Conservation (phyloP, 2,329 filamentous ascomycete genomes). For the Venturia nashicola region DNA sequence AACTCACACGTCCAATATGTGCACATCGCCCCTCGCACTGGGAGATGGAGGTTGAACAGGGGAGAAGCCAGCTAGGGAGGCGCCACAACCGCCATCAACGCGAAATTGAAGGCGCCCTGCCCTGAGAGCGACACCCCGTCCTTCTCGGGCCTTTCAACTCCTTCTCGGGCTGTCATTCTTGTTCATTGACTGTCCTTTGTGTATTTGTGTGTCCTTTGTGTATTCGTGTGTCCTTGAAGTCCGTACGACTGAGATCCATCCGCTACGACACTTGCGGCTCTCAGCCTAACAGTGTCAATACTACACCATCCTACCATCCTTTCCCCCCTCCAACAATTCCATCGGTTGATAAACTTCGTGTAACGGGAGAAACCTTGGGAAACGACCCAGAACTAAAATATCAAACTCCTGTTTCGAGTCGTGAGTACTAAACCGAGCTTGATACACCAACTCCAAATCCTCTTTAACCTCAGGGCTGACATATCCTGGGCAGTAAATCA, state of each 20-base stretch:
- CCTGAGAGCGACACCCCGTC: background rate
- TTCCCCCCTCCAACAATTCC: background rate
- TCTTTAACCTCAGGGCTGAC: background rate
- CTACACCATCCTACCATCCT: background rate
- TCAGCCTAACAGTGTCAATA: background rate
- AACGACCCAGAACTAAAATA: background rate
- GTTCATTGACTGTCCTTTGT: background rate
- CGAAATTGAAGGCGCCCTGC: background rate
- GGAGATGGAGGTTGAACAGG: background rate
- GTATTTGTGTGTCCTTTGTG: background rate
- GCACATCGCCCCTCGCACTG: background rate
- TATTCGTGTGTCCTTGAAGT: background rate
- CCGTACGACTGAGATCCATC: background rate
- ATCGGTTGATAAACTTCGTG: too few species aligned
- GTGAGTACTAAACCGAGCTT: background rate
- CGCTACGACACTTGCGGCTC: background rate
- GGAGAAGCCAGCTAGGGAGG: background rate
- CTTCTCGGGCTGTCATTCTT: background rate
- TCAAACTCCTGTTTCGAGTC: background rate
- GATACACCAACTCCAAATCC: background rate
- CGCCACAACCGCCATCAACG: background rate
- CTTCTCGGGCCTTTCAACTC: background rate
- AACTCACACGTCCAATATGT: background rate
- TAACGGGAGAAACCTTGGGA: background rate
- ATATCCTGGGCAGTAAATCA: background rate